phyloP scores from a whole-genome alignment of 257 asterid genomes.

The Solanum megistacrolobum region DNA sequence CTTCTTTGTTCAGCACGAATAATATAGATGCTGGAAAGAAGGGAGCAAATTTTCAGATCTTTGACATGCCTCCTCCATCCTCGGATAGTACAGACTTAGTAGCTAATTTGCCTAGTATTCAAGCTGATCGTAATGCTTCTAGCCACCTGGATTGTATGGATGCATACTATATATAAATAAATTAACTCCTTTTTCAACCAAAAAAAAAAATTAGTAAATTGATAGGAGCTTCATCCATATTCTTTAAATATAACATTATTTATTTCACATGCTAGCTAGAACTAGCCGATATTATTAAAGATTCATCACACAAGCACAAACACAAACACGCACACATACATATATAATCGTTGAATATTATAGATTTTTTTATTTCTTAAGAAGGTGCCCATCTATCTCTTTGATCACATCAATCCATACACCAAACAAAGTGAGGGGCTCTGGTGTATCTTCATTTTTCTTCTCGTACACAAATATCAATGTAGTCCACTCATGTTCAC shows the following conservation, averaged over 20 bases:
- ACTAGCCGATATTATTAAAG: background rate
- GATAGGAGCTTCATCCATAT: background rate
- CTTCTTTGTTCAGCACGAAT: too few species aligned
- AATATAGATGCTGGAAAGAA: too few species aligned
- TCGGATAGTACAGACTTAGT: too few species aligned
- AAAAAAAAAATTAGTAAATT: too few species aligned
- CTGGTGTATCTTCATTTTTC: background rate
- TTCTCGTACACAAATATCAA: constrained; percentile 3
- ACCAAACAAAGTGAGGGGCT: background rate
- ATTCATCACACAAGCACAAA: background rate
- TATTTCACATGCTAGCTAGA: background rate
- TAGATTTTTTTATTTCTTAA: background rate
- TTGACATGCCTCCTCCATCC: too few species aligned
- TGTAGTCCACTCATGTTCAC: background rate
- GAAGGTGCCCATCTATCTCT: background rate
- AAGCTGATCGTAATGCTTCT: too few species aligned
- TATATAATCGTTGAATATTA: background rate
- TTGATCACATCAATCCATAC: background rate
- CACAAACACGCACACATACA: too few species aligned
- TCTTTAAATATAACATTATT: background rate
- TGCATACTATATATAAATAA: too few species aligned
- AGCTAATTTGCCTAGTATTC: too few species aligned
- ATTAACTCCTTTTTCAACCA: too few species aligned
- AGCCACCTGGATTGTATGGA: too few species aligned
- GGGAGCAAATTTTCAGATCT: too few species aligned